Percentiles rank a stretch among this genome's conserved stretches.
phyloP scores from a whole-genome alignment of 2,329 filamentous ascomycete genomes.

The Phialophora verrucosa region DNA sequence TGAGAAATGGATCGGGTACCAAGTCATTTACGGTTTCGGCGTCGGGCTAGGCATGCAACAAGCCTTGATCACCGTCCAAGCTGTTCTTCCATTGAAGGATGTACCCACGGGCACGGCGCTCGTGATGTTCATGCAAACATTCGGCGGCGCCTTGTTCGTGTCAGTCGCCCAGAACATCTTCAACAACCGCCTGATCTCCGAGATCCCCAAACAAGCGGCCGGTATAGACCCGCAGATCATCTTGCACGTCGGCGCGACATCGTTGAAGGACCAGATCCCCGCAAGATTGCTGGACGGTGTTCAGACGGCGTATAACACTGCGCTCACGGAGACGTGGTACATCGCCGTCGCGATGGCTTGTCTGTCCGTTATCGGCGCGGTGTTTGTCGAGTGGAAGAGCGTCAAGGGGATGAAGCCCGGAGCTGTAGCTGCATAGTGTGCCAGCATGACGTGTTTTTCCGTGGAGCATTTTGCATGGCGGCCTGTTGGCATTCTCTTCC shows the following conservation, averaged over 20 bases:
- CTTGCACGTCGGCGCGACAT: conserved; percentile 47
- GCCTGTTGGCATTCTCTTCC: neutral
- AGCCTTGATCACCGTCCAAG: conserved; percentile 51
- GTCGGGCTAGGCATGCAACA: conserved; percentile 49
- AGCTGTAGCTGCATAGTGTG: conserved; percentile 33
- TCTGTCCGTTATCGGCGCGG: conserved; percentile 44
- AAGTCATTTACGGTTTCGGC: conserved; percentile 46
- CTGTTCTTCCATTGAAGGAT: conserved; percentile 44
- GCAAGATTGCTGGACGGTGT: conserved; percentile 42
- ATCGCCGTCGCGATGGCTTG: conserved; percentile 47
- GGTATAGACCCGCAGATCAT: conserved; percentile 41
- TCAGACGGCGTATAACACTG: conserved; percentile 46
- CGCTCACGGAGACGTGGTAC: conserved; percentile 49
- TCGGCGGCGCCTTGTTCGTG: conserved; percentile 58
- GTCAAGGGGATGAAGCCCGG: conserved; percentile 45
- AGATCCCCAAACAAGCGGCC: conserved; percentile 46
- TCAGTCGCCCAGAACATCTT: conserved; percentile 60
- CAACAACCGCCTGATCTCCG: conserved; percentile 55
- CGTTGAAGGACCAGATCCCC: conserved; percentile 43
- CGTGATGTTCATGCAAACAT: conserved; percentile 49
- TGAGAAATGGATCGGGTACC: conserved; percentile 49
- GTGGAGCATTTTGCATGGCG: neutral
- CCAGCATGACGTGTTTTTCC: neutral
- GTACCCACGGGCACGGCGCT: conserved; percentile 51
- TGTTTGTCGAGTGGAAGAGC: conserved; percentile 50